Evolutionary conservation across 352 stramenopile genomes (phyloP), one percentile per base, ranked within the genome.

Genomic region (Phytophthora aleatoria): DNA sequence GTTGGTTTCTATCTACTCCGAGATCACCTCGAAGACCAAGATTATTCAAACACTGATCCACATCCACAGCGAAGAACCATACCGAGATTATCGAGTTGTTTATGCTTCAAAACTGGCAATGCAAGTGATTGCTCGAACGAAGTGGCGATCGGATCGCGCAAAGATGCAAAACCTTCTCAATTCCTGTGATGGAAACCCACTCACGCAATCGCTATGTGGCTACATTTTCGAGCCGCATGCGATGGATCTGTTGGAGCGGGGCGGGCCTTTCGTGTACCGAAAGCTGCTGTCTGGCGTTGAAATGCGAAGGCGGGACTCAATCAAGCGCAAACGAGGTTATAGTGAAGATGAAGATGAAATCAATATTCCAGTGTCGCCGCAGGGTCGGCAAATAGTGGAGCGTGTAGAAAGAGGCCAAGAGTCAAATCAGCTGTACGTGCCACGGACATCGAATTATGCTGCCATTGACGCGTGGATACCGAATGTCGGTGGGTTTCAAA

Each of bases 181-280:
- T 51, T 71, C 61, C 5, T 78, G 64, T 44, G 48, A 67, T 61
- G 58, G 44, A 56, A 71, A 76, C 61, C 62, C 60, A 38, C 69
- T 81, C n/a, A 54, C 54, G 0, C 60, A 68, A 71, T 59, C 65
- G 56, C 35, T 81, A 27, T 78, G 73, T 16, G 61, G 52, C 28
- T 81, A 81, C 39, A 61, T 81, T 39, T 79, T 79, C 39, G 64
- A 79, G 63, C 67, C 62, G 10, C 30, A 79, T 61, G 30, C 42
- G 0, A 63, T 82, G 69, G 43, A 64, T 64, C 48, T 77, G 61
- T 67, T 81, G 43, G 42, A 79, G 10, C 12, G 39, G 36, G 67
- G 70, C 41, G 70, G 70, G n/a, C 16, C 12, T 59, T 79, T 73
- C 35, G 38, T 41, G 12, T 76, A 13, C n/a, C 62, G 68, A 41